Evolutionary conservation across 345 rosid genomes (phyloP).

Genomic region (Carallia pectinifolia): DNA sequence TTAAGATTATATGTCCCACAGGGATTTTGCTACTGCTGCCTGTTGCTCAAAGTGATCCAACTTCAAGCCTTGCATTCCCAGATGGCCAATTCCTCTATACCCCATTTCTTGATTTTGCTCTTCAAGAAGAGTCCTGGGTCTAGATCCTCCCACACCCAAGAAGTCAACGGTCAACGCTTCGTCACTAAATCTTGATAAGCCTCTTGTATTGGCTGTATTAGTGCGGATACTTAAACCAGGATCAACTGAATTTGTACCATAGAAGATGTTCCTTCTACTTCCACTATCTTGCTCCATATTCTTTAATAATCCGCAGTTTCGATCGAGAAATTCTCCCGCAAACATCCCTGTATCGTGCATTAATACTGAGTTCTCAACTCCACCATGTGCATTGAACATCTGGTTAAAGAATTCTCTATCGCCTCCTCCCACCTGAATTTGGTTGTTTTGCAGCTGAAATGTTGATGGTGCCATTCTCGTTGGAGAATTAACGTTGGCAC

Average conservation of each 20-base stretch:
- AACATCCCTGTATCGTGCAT: conserved; percentile 22
- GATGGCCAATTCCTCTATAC: conserved; percentile 26
- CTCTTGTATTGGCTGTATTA: conserved; percentile 5
- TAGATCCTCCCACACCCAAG: conserved; percentile 53
- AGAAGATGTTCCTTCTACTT: conserved; percentile 6
- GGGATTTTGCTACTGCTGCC: conserved; percentile 32
- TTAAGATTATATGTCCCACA: conserved; percentile 37
- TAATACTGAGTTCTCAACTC: conserved; percentile 2
- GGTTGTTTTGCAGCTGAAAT: conserved; percentile 14
- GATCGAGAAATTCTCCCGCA: conserved; percentile 18
- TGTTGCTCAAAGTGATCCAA: conserved; percentile 36
- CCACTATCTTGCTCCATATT: conserved; percentile 7
- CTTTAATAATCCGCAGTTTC: conserved; percentile 20
- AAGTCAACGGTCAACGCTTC: conserved; percentile 56
- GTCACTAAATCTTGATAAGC: conserved; percentile 24
- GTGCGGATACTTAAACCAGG: conserved; percentile 6
- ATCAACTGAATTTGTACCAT: conserved; percentile 13
- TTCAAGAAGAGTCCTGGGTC: conserved; percentile 31
- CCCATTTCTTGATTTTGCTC: conserved; percentile 31
- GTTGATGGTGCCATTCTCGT: conserved; percentile 33
- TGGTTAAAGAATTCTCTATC: conserved; percentile 16
- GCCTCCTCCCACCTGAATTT: background rate
- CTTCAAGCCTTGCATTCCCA: conserved; percentile 22
- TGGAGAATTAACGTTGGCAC: conserved; percentile 22
- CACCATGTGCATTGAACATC: conserved; percentile 18